A percentile compares a stretch with the other conserved stretches of the same genome.
Conservation (phyloP, 768 basidiomycete species). For the Podaxis mareebaensis region DNA sequence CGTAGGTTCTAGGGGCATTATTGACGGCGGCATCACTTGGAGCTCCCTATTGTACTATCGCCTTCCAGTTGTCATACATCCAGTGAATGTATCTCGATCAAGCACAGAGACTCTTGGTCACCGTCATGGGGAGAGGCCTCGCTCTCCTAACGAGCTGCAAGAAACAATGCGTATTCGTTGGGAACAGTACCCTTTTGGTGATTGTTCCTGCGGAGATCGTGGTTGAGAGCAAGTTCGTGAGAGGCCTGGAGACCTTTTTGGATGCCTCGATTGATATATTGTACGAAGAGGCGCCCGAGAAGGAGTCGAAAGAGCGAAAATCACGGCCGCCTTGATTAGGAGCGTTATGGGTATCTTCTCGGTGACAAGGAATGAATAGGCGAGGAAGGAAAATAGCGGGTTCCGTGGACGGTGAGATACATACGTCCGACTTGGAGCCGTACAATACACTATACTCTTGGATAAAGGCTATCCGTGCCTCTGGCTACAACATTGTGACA, state of each 20-base stretch:
- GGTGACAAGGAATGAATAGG: too few relatives aligned
- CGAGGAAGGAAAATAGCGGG: too few relatives aligned
- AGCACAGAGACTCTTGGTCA: slow-evolving; percentile 53
- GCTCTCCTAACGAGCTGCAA: neutral
- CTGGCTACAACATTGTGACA: too few relatives aligned
- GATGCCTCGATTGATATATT: slow-evolving; percentile 63
- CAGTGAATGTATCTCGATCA: slow-evolving; percentile 33
- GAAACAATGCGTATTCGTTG: slow-evolving; percentile 9
- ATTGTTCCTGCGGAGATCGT: slow-evolving; percentile 66
- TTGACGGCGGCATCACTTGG: slow-evolving; percentile 59
- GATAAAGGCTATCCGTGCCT: too few relatives aligned
- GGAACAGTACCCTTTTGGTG: slow-evolving; percentile 51
- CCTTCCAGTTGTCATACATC: slow-evolving; percentile 23
- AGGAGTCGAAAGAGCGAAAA: slow-evolving; percentile 31
- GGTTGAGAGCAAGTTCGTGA: slow-evolving; percentile 44
- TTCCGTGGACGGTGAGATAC: too few relatives aligned
- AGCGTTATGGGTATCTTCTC: too few relatives aligned
- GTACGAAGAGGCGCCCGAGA: slow-evolving; percentile 35
- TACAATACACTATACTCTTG: too few relatives aligned
- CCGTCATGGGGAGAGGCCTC: slow-evolving; percentile 68
- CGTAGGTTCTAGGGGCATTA: slow-evolving; percentile 89
- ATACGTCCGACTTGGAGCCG: too few relatives aligned
- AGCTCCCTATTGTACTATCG: slow-evolving; percentile 81
- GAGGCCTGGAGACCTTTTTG: slow-evolving; percentile 66
- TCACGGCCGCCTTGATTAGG: slow-evolving; percentile 21